phyloP scores from a whole-genome alignment of 352 stramenopile species.

The Blastocystis sp. region DNA sequence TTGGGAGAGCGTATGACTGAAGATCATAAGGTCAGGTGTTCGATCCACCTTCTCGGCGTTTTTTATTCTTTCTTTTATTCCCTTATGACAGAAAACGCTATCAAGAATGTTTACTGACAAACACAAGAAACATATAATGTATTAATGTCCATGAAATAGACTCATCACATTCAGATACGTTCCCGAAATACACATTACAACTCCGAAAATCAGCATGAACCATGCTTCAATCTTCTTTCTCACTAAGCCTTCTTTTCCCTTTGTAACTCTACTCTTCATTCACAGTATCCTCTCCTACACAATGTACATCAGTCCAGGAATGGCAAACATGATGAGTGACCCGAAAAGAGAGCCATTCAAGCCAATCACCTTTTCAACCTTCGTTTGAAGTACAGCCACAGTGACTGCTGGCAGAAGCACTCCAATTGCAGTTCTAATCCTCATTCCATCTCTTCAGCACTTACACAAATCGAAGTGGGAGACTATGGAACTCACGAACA shows the following conservation, averaged over 20 bases:
- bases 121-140: not conserved
- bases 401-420: slow-evolving; percentile 46
- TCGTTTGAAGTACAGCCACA: slow-evolving; percentile 52
- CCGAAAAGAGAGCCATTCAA: slow-evolving; percentile 66
- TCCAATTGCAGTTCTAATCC: slow-evolving; percentile 12
- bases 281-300: not conserved
- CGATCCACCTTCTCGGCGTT: slow-evolving; percentile 54
- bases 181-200: slow-evolving; percentile 49
- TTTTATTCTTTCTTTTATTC: slow-evolving; percentile 14
- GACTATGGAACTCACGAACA: not conserved
- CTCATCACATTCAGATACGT: slow-evolving; percentile 36
- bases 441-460: not conserved
- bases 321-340: slow-evolving; percentile 64
- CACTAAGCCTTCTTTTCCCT: not conserved
- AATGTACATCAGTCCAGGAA: slow-evolving; percentile 64
- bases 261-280: not conserved
- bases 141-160: not conserved
- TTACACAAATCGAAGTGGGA: slow-evolving; percentile 35
- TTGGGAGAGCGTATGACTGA: slow-evolving; percentile 67
- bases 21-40: slow-evolving; percentile 69
- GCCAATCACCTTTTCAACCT: slow-evolving; percentile 63
- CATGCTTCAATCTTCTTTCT: slow-evolving; percentile 62
- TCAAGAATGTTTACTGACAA: not conserved
- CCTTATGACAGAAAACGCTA: not conserved
- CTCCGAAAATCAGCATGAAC: slow-evolving; percentile 61